Percentiles rank a stretch among this genome's conserved stretches.
phyloP scores from a whole-genome alignment of 2,329 filamentous ascomycete species.

The Drechslerella dactyloides region DNA sequence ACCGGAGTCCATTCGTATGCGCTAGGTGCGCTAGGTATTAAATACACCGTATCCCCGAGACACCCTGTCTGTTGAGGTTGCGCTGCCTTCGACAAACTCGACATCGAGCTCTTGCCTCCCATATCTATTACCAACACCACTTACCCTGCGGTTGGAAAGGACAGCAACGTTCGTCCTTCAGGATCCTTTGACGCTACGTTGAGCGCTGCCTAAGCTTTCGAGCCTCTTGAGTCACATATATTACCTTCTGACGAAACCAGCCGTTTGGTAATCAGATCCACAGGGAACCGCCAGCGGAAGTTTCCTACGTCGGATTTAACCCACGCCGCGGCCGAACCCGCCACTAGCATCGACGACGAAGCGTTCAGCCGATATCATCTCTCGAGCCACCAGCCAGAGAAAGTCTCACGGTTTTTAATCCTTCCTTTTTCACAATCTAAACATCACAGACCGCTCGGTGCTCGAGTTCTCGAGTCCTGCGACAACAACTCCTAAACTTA shows the following conservation, averaged over 20 bases:
- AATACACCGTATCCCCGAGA: slow-evolving; percentile 26
- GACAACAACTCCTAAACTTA: slow-evolving; percentile 34
- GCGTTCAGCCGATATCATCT: background rate
- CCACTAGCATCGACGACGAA: slow-evolving; percentile 9
- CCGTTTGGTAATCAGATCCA: slow-evolving; percentile 37
- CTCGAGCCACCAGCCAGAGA: background rate
- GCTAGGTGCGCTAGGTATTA: slow-evolving; percentile 3
- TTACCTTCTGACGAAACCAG: slow-evolving; percentile 27
- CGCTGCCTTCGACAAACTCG: slow-evolving; percentile 45
- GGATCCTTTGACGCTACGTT: slow-evolving; percentile 41
- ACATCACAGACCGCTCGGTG: slow-evolving; percentile 21
- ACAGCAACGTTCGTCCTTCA: slow-evolving; percentile 32
- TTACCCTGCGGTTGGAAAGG: slow-evolving; percentile 34
- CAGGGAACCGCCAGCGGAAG: slow-evolving; percentile 19
- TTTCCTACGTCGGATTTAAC: slow-evolving; percentile 21
- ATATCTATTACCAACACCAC: slow-evolving; percentile 45
- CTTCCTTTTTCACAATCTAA: slow-evolving; percentile 1
- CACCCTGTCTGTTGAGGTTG: slow-evolving; percentile 41
- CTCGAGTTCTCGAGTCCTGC: slow-evolving; percentile 24
- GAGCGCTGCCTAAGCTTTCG: slow-evolving; percentile 37
- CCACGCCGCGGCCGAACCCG: slow-evolving; percentile 29
- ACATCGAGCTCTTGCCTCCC: slow-evolving; percentile 49
- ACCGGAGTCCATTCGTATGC: background rate
- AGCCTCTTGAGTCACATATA: slow-evolving; percentile 38
- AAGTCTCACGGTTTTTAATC: background rate